Evolutionary conservation across 805 yeast species (phyloP), one percentile per base, ranked within the genome.

Genomic region (Barnettozyma sucrosica): DNA sequence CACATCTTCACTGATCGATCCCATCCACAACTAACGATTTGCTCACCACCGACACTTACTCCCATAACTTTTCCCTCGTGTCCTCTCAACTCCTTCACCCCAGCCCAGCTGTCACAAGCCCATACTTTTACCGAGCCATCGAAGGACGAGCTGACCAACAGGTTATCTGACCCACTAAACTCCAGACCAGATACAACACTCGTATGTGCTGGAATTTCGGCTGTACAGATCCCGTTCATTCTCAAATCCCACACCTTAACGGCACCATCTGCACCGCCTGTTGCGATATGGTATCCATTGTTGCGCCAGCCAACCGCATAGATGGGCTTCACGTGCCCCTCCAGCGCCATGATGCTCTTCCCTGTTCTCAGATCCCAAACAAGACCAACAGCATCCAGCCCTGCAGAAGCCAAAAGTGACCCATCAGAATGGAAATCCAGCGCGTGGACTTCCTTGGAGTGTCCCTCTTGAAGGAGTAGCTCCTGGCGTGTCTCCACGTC

Each of bases 281-380:
- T 82, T 3, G 89, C 89, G 4, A 89, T 56, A 44, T 83, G 82
- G 55, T 74, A 74, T 1, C 96, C 96, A 64, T 86, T 83, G 1
- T 76, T 72, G 4, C 90, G 71, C 85, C 95, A 92, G 53, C 78
- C 88, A 39, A 83, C 60, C 1, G 82, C 68, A 62, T 86, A 80
- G 1, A 92, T 77, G 0, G 87, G 89, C 49, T 80, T 76, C 7
- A 78, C 75, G 64, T 93, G 98, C 1, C 86, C 86, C 25, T 72
- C 69, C 4, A 89, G 63, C 9, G 71, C 64, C 61, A 77, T 70
- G 2, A 86, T 72, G 0, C 79, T 70, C 47, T 77, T 72, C 4
- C 97, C 98, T 0, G 84, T 72, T 45, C 99, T 68, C 36, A 92
- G 63, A 66, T 92, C 99, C 97, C 97, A 92, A 2, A 90, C 61